These are phyloP conservation scores for Ziziphus jujuba DNA, from an alignment of 306 rosid species.

Conservation along the genomic window DNA sequence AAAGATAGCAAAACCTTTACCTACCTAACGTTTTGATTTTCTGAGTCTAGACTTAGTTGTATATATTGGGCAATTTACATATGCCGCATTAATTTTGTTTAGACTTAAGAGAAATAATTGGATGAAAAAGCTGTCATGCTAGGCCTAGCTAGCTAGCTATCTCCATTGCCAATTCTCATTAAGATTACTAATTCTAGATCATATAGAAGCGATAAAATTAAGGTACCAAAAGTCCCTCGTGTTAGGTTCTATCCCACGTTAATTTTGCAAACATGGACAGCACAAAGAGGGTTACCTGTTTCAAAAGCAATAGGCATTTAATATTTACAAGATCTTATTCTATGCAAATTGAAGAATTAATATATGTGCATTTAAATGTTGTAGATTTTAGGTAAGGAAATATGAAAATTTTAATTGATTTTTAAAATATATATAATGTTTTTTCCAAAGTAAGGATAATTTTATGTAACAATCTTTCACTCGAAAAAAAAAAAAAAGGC, in stretches of 20 bases:
- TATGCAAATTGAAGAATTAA: background rate
- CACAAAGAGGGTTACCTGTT: background rate
- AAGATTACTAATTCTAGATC: too few relatives aligned
- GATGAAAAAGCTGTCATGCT: slow-evolving; percentile 4
- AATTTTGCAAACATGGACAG: background rate
- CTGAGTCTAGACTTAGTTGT: slow-evolving; percentile 14
- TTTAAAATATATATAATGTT: too few relatives aligned
- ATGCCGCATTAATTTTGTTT: slow-evolving; percentile 19
- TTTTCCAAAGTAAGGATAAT: too few relatives aligned
- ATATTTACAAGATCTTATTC: background rate
- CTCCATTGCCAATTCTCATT: too few relatives aligned
- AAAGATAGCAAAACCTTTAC: slow-evolving; percentile 21
- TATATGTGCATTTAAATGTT: background rate
- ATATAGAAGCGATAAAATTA: too few relatives aligned
- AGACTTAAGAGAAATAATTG: slow-evolving; percentile 6
- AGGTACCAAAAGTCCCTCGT: too few relatives aligned
- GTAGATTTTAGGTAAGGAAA: background rate
- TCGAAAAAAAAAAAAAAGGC: too few relatives aligned
- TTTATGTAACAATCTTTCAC: too few relatives aligned
- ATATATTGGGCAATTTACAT: slow-evolving; percentile 4
- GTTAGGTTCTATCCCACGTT: too few relatives aligned
- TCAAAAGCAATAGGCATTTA: background rate
- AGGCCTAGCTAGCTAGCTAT: background rate
- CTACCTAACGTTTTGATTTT: slow-evolving; percentile 24
- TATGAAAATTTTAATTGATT: background rate